Conservation (phyloP, 1,139 yeast genomes). For the Geotrichum macrosporum region DNA sequence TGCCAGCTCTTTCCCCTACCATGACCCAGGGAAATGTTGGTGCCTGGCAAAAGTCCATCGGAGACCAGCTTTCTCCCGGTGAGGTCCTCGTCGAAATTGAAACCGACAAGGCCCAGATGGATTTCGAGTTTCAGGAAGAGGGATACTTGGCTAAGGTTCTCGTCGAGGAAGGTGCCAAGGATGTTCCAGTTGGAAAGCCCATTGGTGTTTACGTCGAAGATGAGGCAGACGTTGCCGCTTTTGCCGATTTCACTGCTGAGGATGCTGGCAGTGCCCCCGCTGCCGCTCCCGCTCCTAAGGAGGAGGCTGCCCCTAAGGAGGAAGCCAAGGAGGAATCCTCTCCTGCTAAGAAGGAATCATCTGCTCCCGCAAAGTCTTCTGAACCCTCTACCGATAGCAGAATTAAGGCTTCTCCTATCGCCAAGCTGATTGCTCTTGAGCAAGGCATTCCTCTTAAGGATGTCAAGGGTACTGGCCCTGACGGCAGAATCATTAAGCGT, state of each 20-base stretch:
- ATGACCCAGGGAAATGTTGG: constrained; percentile 95
- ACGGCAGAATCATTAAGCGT: constrained; percentile 85
- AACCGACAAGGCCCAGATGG: constrained; percentile 99
- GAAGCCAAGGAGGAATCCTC: constrained; percentile 24
- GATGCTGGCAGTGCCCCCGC: constrained; percentile 67
- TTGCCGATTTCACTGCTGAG: constrained; percentile 74
- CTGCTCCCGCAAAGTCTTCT: constrained; percentile 33
- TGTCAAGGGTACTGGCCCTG: constrained; percentile 89
- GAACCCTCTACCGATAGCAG: constrained; percentile 48
- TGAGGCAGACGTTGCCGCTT: constrained; percentile 76
- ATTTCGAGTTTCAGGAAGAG: constrained; percentile 97
- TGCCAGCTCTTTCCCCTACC: constrained; percentile 96
- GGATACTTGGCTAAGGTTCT: constrained; percentile 91
- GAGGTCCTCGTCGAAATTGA: constrained; percentile 95
- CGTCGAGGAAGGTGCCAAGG: constrained; percentile 81
- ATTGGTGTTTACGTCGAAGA: constrained; percentile 96
- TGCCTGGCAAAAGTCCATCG: constrained; percentile 81
- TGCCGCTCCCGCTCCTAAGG: constrained; percentile 41
- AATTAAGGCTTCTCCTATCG: constrained; percentile 91
- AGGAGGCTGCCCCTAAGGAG: constrained; percentile 37
- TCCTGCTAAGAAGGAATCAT: constrained; percentile 25
- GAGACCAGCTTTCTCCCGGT: constrained; percentile 77
- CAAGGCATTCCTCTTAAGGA: constrained; percentile 83
- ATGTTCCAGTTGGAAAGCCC: constrained; percentile 89
- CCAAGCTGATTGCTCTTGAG: constrained; percentile 89